Evolutionary conservation across 306 rosid genomes (phyloP).

Genomic region (Fragaria vesca): DNA sequence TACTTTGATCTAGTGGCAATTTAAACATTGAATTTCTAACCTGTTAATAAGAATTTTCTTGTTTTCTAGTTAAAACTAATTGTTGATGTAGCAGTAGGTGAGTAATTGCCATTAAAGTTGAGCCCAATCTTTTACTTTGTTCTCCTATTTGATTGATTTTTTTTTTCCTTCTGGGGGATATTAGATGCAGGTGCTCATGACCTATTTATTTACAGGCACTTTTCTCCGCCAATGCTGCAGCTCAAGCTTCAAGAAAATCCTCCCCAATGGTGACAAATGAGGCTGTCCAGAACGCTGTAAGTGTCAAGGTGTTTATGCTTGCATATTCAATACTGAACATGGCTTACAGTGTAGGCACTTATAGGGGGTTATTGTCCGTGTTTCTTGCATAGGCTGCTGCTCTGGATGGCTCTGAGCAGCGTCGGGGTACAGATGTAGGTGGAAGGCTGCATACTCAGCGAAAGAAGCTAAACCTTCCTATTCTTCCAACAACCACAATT

Average conservation of each 20-base stretch:
- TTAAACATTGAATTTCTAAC: not conserved
- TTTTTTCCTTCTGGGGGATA: not conserved
- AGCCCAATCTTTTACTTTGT: not conserved
- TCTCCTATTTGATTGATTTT: not conserved
- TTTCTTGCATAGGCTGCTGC: constrained; percentile 59
- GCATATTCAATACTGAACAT: not conserved
- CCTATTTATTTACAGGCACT: constrained; percentile 47
- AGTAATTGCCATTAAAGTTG: not conserved
- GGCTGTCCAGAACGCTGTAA: constrained; percentile 79
- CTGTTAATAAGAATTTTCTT: not conserved
- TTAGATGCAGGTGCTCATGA: constrained; percentile 18
- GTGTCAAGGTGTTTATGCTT: constrained; percentile 24
- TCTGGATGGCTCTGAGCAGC: constrained; percentile 69
- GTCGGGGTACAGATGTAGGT: constrained; percentile 63
- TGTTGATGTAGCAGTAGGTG: not conserved
- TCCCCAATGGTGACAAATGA: constrained; percentile 79
- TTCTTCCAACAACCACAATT: constrained; percentile 81
- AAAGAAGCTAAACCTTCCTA: constrained; percentile 76
- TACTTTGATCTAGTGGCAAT: not conserved
- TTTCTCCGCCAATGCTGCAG: constrained; percentile 64
- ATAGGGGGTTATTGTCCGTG: constrained; percentile 14
- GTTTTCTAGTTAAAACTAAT: not conserved
- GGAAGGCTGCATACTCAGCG: constrained; percentile 75
- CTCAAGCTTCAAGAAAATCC: constrained; percentile 76
- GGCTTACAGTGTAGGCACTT: not conserved